Evolutionary conservation across 106 monocot species (phyloP), one percentile per base, ranked within the genome.

Genomic region (Gastrodia elata): DNA sequence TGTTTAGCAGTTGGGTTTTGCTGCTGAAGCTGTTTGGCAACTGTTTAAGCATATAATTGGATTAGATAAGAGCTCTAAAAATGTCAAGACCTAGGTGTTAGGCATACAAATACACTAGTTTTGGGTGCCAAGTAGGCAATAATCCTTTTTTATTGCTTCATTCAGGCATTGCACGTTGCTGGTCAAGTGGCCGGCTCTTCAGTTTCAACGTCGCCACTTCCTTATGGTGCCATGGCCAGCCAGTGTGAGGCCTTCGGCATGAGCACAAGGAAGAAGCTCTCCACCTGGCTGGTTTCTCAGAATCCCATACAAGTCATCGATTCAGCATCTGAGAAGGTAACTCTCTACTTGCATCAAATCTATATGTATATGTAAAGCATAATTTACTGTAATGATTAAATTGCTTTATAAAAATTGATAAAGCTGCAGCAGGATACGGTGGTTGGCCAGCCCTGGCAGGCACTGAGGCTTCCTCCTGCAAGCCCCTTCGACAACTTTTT

Each of bases 401-500:
- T 40, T 26, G 40, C 30, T 67, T 52, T 0, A 4, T 76, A 14
- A 74, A 52, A 46, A 49, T 28, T 6, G 69, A 38, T 64, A 71
- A 39, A 0, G 64, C 68, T 30, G n/a, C n/a, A n/a, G n/a, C 81
- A 80, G 76, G 40, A 71, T 68, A 78, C 35, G 6, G n/a, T 68
- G 44, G 30, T 71, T 8, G 46, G 65, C 0, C 84, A 94, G 67
- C 74, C 78, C 28, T 80, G 80, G 80, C 68, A 34, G n/a, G 75
- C 79, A 7, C 71, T 98, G 64, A 84, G 80, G 34, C 83, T 98
- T 7, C 93, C 97, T 15, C 97, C 97, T 11, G 93, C 97, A 2
- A 98, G 97, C 69, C 93, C 97, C 27, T 98, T 93, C 20, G 93
- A 98, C 73, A 98, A 98, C 83, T 98, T 98, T 80, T 68, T 93